Percentiles rank a stretch among this genome's conserved stretches.
Conservation (phyloP, 1,284 basidiomycete genomes). For the Leccinum fuscescens region DNA sequence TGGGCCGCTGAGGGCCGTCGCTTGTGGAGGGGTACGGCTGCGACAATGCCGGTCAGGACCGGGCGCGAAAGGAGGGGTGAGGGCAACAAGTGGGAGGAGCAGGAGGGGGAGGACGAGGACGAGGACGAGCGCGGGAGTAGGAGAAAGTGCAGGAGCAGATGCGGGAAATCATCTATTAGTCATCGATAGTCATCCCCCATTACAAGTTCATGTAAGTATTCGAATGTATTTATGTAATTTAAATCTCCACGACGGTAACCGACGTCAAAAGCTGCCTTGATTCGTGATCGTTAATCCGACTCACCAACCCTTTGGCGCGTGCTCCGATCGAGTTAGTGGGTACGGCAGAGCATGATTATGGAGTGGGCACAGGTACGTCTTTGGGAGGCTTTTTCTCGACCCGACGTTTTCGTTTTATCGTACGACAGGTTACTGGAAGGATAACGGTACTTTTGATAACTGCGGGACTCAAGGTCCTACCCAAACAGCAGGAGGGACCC, state of each 20-base stretch:
- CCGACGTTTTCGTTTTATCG: neutral
- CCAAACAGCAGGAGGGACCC: slow-evolving; percentile 14
- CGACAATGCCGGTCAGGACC: neutral
- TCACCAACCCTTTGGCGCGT: slow-evolving; percentile 27
- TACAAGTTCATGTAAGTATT: slow-evolving; percentile 32
- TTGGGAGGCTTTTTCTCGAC: slow-evolving; percentile 2
- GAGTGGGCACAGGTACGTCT: slow-evolving; percentile 49
- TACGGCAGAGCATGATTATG: slow-evolving; percentile 55
- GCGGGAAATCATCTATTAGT: no score
- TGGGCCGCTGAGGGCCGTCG: neutral
- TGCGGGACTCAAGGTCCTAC: slow-evolving; percentile 18
- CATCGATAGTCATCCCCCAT: no score
- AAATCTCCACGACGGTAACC: no score
- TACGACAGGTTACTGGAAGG: slow-evolving; percentile 54
- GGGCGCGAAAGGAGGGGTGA: neutral
- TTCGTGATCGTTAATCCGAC: no score
- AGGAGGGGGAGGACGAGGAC: slow-evolving; percentile 11
- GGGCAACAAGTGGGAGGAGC: neutral
- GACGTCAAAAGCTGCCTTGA: no score
- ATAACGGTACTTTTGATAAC: slow-evolving; percentile 16
- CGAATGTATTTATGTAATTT: no score
- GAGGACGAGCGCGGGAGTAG: slow-evolving; percentile 5
- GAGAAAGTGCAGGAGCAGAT: no score
- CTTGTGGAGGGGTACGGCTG: neutral
- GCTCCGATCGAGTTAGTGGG: slow-evolving; percentile 51